A percentile compares a stretch with the other conserved stretches of the same genome.
phyloP scores from a whole-genome alignment of 371 early-diverging fungal genomes.

The Chytridium lagenaria region DNA sequence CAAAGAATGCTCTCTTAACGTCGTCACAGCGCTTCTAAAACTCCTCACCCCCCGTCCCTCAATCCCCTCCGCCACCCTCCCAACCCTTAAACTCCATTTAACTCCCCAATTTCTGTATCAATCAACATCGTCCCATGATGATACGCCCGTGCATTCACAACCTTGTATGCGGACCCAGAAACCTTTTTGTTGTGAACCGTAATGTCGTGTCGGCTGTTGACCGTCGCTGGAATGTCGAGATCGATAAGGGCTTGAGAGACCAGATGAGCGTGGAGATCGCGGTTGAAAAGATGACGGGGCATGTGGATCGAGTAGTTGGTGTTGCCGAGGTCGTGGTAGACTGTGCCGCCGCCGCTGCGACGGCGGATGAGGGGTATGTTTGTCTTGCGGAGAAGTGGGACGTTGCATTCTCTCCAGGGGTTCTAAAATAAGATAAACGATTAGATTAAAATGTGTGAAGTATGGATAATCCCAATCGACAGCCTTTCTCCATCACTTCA shows the following conservation, averaged over 20 bases:
- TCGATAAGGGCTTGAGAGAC: conserved; percentile 77
- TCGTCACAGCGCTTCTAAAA: conserved; percentile 86
- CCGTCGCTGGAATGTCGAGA: conserved; percentile 84
- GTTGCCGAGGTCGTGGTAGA: conserved; percentile 98
- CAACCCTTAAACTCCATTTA: conserved; percentile 62
- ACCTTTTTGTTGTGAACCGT: conserved; percentile 80
- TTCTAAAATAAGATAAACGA: conserved; percentile 60
- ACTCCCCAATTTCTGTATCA: conserved; percentile 75
- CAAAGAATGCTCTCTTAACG: conserved; percentile 77
- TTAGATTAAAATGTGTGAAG: neutral
- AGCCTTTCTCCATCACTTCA: neutral
- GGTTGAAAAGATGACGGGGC: conserved; percentile 85
- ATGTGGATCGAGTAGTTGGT: conserved; percentile 91
- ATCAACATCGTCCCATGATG: conserved; percentile 99
- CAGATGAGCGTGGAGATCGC: conserved; percentile 77
- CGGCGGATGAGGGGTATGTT: conserved; percentile 85
- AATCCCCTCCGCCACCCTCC: neutral
- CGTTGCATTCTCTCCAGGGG: conserved; percentile 92
- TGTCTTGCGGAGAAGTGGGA: conserved; percentile 67
- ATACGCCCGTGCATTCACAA: conserved; percentile 82
- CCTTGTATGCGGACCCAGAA: conserved; percentile 94
- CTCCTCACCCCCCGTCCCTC: conserved; percentile 85
- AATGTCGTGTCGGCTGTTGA: conserved; percentile 90
- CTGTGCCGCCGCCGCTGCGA: conserved; percentile 91
- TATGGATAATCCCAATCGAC: neutral